A percentile compares a stretch with the other conserved stretches of the same genome.
phyloP scores from a whole-genome alignment of 1,284 basidiomycete species.

The Retiboletus flavoniger region DNA sequence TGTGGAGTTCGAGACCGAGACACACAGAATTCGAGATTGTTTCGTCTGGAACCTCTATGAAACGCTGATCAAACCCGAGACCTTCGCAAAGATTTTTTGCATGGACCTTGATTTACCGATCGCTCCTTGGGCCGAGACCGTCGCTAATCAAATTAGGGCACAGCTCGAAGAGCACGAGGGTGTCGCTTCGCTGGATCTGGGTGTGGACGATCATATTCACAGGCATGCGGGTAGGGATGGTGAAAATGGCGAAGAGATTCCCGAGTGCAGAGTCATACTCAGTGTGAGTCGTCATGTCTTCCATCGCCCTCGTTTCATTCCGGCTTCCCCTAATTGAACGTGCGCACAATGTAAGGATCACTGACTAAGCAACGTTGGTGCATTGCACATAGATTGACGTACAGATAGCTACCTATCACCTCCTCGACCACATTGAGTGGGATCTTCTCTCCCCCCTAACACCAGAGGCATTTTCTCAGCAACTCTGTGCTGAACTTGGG shows the following conservation, averaged over 20 bases:
- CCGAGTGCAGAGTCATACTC: conserved; percentile 87
- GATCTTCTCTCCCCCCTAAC: conserved; percentile 91
- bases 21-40: conserved; percentile 88
- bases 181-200: conserved; percentile 74
- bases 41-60: conserved; percentile 97
- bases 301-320: background rate
- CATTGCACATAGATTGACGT: conserved; percentile 79
- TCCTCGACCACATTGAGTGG: conserved; percentile 97
- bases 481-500: conserved; percentile 85
- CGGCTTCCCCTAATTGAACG: conserved; percentile 21
- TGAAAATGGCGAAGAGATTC: conserved; percentile 57
- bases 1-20: conserved; percentile 92
- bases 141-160: conserved; percentile 83
- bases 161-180: conserved; percentile 89
- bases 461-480: conserved; percentile 81
- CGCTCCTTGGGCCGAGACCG: conserved; percentile 68
- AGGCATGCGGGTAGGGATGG: conserved; percentile 27
- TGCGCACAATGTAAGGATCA: conserved; percentile 13
- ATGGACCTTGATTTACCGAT: conserved; percentile 80
- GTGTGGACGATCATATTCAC: conserved; percentile 58
- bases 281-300: conserved; percentile 58
- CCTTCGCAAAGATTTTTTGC: conserved; percentile 86
- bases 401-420: conserved; percentile 90
- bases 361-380: conserved; percentile 15
- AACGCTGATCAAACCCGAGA: conserved; percentile 74